phyloP scores from a whole-genome alignment of 352 stramenopile species.

The Phytopythium sindhum region DNA sequence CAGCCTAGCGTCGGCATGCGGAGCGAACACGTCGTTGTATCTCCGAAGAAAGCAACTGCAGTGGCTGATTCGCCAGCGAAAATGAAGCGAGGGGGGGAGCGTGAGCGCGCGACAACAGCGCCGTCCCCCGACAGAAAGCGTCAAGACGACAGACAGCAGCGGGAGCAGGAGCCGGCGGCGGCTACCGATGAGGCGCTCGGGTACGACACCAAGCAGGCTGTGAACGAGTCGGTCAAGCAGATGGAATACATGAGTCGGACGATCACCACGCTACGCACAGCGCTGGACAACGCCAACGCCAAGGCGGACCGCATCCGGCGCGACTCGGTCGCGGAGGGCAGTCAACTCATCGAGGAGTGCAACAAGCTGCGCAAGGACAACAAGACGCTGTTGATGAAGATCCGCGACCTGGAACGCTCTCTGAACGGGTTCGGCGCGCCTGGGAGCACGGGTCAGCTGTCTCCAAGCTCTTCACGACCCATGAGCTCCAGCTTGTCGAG shows the following conservation, averaged over 20 bases:
- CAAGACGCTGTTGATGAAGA: slow-evolving; percentile 57
- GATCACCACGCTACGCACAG: slow-evolving; percentile 54
- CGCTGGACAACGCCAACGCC: slow-evolving; percentile 65
- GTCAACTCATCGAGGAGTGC: slow-evolving; percentile 77
- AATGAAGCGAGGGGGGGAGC: not conserved
- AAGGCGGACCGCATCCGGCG: slow-evolving; percentile 64
- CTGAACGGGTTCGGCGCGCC: slow-evolving; percentile 2
- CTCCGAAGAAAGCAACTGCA: slow-evolving; percentile 1
- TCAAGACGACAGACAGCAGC: not conserved
- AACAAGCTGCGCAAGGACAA: slow-evolving; percentile 77
- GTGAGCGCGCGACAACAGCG: slow-evolving; percentile 3
- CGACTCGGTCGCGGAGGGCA: slow-evolving; percentile 74
- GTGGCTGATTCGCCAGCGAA: not conserved
- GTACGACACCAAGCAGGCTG: slow-evolving; percentile 73
- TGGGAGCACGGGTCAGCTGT: not conserved
- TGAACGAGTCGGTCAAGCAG: slow-evolving; percentile 75
- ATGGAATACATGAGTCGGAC: slow-evolving; percentile 81
- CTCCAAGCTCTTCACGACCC: slow-evolving; percentile 3
- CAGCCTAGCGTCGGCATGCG: not conserved
- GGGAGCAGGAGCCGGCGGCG: not conserved
- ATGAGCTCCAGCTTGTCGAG: slow-evolving; percentile 30
- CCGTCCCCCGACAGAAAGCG: slow-evolving; percentile 1
- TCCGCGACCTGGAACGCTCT: slow-evolving; percentile 52
- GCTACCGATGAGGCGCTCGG: slow-evolving; percentile 45
- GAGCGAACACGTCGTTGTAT: not conserved